phyloP scores from a whole-genome alignment of 257 asterid genomes.

The Linderniella brevidens region DNA sequence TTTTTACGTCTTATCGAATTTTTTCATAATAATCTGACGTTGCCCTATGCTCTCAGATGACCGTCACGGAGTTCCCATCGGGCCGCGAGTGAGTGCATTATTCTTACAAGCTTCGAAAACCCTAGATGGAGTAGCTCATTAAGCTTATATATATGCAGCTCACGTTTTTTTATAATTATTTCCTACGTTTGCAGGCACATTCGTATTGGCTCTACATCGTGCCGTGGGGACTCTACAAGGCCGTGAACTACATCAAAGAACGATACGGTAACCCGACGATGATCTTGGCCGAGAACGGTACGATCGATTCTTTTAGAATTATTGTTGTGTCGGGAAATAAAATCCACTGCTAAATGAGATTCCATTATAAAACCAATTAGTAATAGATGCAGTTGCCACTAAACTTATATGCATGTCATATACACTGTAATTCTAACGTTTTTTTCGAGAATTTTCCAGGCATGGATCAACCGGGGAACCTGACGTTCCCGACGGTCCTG shows the following conservation, averaged over 20 bases:
- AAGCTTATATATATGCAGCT: too few species aligned
- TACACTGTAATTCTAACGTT: too few species aligned
- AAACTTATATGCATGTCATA: too few species aligned
- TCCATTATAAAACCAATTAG: too few species aligned
- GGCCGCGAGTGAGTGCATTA: conserved; percentile 50
- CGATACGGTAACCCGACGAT: conserved; percentile 61
- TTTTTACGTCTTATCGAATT: not conserved
- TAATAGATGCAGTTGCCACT: too few species aligned
- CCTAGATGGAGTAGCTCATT: too few species aligned
- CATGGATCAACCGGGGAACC: conserved; percentile 74
- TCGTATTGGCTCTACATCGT: conserved; percentile 85
- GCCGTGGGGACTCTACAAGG: conserved; percentile 88
- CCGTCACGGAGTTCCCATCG: conserved; percentile 75
- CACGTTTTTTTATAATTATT: too few species aligned
- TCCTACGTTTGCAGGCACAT: conserved; percentile 31
- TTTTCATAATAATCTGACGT: not conserved
- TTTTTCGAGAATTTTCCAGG: conserved; percentile 19
- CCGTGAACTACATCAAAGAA: conserved; percentile 70
- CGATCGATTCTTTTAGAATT: not conserved
- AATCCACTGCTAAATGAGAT: too few species aligned
- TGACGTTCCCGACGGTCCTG: conserved; percentile 41
- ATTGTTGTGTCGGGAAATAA: too few species aligned
- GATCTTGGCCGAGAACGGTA: conserved; percentile 84
- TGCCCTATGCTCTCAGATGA: conserved; percentile 25
- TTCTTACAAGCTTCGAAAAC: too few species aligned